Evolutionary conservation across 2,329 filamentous ascomycete species (phyloP).

Genomic region (Penicillium paneum): DNA sequence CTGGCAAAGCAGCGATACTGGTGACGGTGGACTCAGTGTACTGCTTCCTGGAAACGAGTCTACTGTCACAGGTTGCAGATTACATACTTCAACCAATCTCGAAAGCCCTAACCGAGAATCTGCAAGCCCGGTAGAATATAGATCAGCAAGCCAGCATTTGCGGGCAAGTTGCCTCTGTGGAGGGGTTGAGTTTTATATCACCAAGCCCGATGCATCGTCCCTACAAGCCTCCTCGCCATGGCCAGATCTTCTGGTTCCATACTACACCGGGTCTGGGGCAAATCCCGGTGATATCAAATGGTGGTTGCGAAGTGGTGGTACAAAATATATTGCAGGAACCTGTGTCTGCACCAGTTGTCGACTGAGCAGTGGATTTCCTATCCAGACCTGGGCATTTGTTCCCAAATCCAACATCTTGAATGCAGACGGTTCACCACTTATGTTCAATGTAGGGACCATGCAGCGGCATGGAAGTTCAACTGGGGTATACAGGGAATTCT

Average conservation of each 20-base stretch:
- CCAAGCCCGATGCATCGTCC: constrained; percentile 52
- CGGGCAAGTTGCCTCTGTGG: constrained; percentile 55
- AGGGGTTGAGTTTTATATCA: constrained; percentile 56
- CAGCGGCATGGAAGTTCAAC: constrained; percentile 54
- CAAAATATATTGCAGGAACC: constrained; percentile 57
- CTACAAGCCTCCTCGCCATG: constrained; percentile 47
- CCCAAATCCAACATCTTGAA: constrained; percentile 58
- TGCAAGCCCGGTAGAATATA: constrained; percentile 4
- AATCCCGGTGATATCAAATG: constrained; percentile 56
- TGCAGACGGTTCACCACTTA: constrained; percentile 32
- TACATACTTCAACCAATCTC: constrained; percentile 7
- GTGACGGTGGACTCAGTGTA: constrained; percentile 30
- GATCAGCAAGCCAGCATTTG: constrained; percentile 24
- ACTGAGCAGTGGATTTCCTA: constrained; percentile 58
- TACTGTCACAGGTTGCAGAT: constrained; percentile 19
- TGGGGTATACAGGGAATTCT: constrained; percentile 60
- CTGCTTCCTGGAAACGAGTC: constrained; percentile 25
- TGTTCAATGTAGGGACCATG: constrained; percentile 45
- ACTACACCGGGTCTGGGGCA: constrained; percentile 35
- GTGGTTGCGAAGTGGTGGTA: constrained; percentile 53
- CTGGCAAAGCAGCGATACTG: constrained; percentile 27
- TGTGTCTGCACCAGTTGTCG: constrained; percentile 64
- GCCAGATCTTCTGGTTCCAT: constrained; percentile 55
- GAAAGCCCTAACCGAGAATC: background rate
- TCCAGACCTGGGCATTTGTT: constrained; percentile 65